Base-by-base conservation (phyloP, 2,329 filamentous ascomycete genomes). In the Gliomastix tumulicola region DNA sequence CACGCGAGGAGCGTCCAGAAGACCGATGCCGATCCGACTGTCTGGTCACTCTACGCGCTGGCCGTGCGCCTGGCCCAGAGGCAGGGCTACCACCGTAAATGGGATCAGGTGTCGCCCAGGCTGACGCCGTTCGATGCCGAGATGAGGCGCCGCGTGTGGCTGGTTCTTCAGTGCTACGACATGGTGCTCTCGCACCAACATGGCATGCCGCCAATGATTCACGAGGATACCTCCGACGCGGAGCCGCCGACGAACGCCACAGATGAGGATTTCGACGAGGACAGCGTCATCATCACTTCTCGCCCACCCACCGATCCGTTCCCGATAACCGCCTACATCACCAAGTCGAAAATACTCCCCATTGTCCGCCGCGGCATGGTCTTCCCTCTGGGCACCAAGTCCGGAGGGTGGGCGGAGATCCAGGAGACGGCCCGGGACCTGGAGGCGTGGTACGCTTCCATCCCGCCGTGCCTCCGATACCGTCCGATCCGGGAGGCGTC, bases 201-300 rank as follows among this genome's bases (percentile, higher is more conserved):
- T n/a, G 69, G 71, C 8, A 63, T 74, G 48, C 69, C 71, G 2
- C 56, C 65, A n/a, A 65, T 67, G 37, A 59, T 73, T 33, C 58
- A 66, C 34, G 57, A 66, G n/a, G 60, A 62, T 12, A 60, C 65
- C 21, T 68, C 60, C 44, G 69, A 72, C 44, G 66, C 63, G 3
- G 58, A 55, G 9, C 55, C 62, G 15, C 69, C 69, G 8, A 53
- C 59, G 7, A 72, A 71, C 45, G 51, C 72, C 7, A 56, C 53
- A 34, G 71, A 76, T 41, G 59, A 65, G 11, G 71, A 75, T 46
- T 72, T 76, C 44, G 67, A 70, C 44, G 68, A 73, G 46, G 53
- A 59, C 16, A 57, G 59, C 13, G 54, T 60, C 5, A 54, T 71
- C 35, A 68, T 69, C 2, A 54, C 57, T 1, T 57, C 65, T 3